A percentile compares a stretch with the other conserved stretches of the same genome.
Conservation (phyloP, 2,329 filamentous ascomycete species). For the Xylariaceae sp. region DNA sequence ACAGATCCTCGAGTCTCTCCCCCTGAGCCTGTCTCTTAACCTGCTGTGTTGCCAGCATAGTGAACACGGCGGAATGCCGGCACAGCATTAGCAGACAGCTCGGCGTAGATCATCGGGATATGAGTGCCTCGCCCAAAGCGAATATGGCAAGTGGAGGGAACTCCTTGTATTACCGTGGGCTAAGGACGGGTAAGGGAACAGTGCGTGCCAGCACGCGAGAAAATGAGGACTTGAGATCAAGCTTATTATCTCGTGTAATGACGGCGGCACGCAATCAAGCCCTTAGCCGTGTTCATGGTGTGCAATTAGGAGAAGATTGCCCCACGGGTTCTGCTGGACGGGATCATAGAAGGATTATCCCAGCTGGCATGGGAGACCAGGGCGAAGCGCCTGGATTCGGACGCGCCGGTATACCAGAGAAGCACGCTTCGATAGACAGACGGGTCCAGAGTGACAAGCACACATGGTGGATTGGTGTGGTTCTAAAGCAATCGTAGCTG, state of each 20-base stretch:
- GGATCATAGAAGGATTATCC: constrained; percentile 27
- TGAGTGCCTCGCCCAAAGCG: constrained; percentile 32
- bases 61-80: constrained; percentile 37
- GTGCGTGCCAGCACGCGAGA: constrained; percentile 8
- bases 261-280: constrained; percentile 14
- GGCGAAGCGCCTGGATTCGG: constrained; percentile 16
- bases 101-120: constrained; percentile 28
- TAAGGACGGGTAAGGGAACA: constrained; percentile 16
- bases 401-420: constrained; percentile 25
- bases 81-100: constrained; percentile 23
- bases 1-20: constrained; percentile 37
- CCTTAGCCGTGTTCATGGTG: constrained; percentile 12
- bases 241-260: constrained; percentile 21
- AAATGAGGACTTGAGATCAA: constrained; percentile 17
- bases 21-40: constrained; percentile 30
- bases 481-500: constrained; percentile 19
- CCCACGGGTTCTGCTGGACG: constrained; percentile 32
- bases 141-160: constrained; percentile 28
- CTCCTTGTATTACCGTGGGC: constrained; percentile 21
- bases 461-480: constrained; percentile 17
- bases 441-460: constrained; percentile 17
- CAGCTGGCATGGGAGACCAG: constrained; percentile 17
- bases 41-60: constrained; percentile 32
- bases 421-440: constrained; percentile 26
- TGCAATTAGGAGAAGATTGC: constrained; percentile 21